Conservation (phyloP, 495 filamentous ascomycete genomes). For the Aspergillus wentii region DNA sequence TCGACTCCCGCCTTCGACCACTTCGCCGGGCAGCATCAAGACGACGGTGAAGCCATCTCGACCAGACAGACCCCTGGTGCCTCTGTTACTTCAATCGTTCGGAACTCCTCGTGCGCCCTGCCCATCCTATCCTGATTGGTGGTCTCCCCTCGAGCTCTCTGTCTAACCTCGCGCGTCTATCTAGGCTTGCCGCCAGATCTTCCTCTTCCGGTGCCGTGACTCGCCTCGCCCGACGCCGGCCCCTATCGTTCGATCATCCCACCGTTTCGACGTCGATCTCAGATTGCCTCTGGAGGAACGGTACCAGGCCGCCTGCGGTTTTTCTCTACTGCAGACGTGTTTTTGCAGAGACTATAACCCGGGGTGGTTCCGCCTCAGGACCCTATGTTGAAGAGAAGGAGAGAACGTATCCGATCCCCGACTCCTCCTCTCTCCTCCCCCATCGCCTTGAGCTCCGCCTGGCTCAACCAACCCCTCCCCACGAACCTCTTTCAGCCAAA, state of each 20-base stretch:
- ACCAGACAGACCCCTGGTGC: slow-evolving; percentile 10
- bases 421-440: slow-evolving; percentile 30
- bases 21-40: slow-evolving; percentile 25
- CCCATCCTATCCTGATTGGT: neutral
- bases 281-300: slow-evolving; percentile 1
- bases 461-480: slow-evolving; percentile 15
- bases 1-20: slow-evolving; percentile 39
- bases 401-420: slow-evolving; percentile 42
- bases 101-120: slow-evolving; percentile 7
- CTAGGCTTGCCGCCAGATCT: slow-evolving; percentile 11
- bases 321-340: slow-evolving; percentile 6
- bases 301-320: slow-evolving; percentile 10
- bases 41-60: slow-evolving; percentile 10
- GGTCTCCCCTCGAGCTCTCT: no score
- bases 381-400: slow-evolving; percentile 50
- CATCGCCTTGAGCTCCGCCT: slow-evolving; percentile 17
- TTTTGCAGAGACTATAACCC: slow-evolving; percentile 8
- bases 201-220: slow-evolving; percentile 23
- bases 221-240: slow-evolving; percentile 26
- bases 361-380: slow-evolving; percentile 34
- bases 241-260: slow-evolving; percentile 19
- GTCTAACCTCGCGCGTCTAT: slow-evolving; percentile 11
- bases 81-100: slow-evolving; percentile 13
- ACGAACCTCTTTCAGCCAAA: slow-evolving; percentile 22
- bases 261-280: slow-evolving; percentile 12